Percentiles rank a stretch among this genome's conserved stretches.
Evolutionary conservation across 495 filamentous ascomycete species (phyloP).

Genomic region (Aspergillus hancockii): DNA sequence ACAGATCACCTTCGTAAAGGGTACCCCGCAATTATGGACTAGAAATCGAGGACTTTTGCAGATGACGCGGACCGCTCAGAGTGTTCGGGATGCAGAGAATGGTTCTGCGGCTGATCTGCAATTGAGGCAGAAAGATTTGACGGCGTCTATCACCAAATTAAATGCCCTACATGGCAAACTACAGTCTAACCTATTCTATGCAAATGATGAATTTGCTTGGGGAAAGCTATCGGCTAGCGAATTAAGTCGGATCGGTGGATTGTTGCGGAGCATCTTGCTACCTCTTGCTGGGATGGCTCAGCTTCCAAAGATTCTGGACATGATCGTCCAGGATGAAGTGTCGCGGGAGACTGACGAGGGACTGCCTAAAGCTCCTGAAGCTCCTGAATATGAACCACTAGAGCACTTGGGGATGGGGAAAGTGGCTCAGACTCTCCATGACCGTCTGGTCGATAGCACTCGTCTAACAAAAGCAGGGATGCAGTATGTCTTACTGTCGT

Average conservation of each 20-base stretch:
- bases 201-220: slow-evolving; percentile 69
- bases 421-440: slow-evolving; percentile 61
- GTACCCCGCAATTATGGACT: slow-evolving; percentile 25
- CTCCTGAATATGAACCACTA: slow-evolving; percentile 30
- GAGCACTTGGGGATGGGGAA: slow-evolving; percentile 37
- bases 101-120: slow-evolving; percentile 42
- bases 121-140: slow-evolving; percentile 42
- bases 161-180: slow-evolving; percentile 66
- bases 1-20: slow-evolving; percentile 59
- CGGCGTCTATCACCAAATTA: slow-evolving; percentile 48
- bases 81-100: slow-evolving; percentile 19
- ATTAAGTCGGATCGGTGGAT: slow-evolving; percentile 52
- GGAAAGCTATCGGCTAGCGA: slow-evolving; percentile 70
- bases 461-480: slow-evolving; percentile 33
- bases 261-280: slow-evolving; percentile 59
- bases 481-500: slow-evolving; percentile 27
- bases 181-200: slow-evolving; percentile 65
- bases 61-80: slow-evolving; percentile 26
- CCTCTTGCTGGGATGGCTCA: slow-evolving; percentile 69
- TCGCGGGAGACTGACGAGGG: slow-evolving; percentile 10
- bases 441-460: slow-evolving; percentile 55
- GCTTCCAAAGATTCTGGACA: slow-evolving; percentile 68
- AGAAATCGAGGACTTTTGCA: slow-evolving; percentile 20
- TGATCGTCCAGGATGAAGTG: slow-evolving; percentile 42
- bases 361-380: slow-evolving; percentile 31